Base-by-base conservation (phyloP, 306 rosid species). In the Dalbergia oliveri region DNA sequence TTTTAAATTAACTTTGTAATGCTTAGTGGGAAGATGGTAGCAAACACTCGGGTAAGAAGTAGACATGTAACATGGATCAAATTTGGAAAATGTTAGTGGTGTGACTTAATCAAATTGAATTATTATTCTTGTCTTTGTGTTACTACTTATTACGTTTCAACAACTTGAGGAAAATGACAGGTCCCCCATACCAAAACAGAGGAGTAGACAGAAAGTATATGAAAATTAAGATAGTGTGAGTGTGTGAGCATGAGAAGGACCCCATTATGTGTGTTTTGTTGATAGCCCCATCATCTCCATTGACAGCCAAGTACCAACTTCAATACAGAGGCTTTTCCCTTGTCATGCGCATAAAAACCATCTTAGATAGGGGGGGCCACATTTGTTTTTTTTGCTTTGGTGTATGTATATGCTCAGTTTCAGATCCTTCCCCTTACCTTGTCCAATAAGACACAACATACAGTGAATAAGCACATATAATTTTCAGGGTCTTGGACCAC, bases 161-260 rank as follows among this genome's bases (percentile, higher is more conserved):
- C 83, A 81, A 81, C 37, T 76, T 67, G 87, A 26, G 64, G 83
- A 86, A 84, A 86, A 80, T 81, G 87, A 87, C 89, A 68, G 77
- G 79, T 13, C 77, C 9, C 41, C 75, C 5, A 77, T 62, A 5
- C 4, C 5, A 15, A 78, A 69, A 82, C 84, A 70, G 62, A 81
- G 50, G 35, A 73, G 49, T 57, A 78, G 81, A 51, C 84, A 73
- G 8, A 11, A 64, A 0, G 68, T 57, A 41, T 76, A 26, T 69
- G 54, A 21, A 78, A 54, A 76, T 66, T 43, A 45, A 72, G 58
- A 57, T 71, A 81, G 41, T 69, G 81, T 74, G 71, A 84, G 60
- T 54, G 60, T n/a, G 60, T n/a, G 60, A 54, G 64, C 73, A 81
- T 82, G 88, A 84, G 86, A 79, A 82, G 88, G 90, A 87, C 88